These are phyloP conservation scores for Vaccinium macrocarpon DNA, from an alignment of 148 eudicot genomes.

Conservation along the genomic window DNA sequence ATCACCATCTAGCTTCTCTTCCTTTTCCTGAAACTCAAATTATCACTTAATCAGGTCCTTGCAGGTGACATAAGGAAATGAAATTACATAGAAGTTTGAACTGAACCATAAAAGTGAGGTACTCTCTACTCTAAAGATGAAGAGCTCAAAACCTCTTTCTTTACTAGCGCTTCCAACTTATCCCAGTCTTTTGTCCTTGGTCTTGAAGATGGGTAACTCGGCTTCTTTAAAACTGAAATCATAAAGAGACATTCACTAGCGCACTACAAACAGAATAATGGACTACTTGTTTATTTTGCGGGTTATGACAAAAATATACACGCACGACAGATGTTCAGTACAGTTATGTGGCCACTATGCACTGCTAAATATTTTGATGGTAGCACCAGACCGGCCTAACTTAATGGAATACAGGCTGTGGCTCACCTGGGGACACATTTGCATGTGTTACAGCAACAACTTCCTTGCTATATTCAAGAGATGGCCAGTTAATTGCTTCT, in stretches of 20 bases:
- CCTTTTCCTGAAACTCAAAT: slow-evolving; percentile 24
- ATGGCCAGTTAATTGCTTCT: slow-evolving; percentile 24
- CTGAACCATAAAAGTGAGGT: not conserved
- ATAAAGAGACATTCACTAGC: not conserved
- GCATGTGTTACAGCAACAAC: not conserved
- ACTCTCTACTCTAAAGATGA: not conserved
- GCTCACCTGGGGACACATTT: slow-evolving; percentile 17
- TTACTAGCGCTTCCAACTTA: slow-evolving; percentile 30
- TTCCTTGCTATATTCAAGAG: slow-evolving; percentile 27
- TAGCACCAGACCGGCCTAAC: not conserved
- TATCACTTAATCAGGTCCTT: not conserved
- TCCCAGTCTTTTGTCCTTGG: slow-evolving; percentile 23
- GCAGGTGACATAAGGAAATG: not conserved
- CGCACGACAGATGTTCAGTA: not conserved
- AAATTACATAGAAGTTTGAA: not conserved
- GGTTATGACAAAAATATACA: not conserved
- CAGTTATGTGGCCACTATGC: not conserved
- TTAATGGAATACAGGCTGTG: not conserved
- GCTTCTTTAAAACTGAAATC: slow-evolving; percentile 11
- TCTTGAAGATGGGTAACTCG: slow-evolving; percentile 21
- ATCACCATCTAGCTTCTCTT: slow-evolving; percentile 56
- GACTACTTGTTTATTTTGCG: not conserved
- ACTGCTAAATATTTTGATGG: not conserved
- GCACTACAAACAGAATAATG: not conserved
- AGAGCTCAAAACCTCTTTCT: slow-evolving; percentile 22